Base-by-base conservation (phyloP, 352 stramenopile genomes). In the Phytophthora lateralis region DNA sequence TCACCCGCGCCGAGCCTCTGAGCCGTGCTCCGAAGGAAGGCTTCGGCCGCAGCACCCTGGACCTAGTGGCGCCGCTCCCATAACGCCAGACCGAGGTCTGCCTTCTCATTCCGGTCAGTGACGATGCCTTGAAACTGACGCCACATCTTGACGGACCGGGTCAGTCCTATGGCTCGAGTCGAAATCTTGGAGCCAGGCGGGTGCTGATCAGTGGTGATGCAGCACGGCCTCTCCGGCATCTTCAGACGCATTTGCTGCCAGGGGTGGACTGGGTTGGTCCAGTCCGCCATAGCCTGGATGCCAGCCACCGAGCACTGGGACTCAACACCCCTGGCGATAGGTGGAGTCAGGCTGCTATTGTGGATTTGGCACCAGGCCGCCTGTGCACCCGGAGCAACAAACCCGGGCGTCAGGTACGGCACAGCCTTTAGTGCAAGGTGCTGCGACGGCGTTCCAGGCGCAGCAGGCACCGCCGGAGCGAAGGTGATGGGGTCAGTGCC, bases 51-150 rank as follows among this genome's bases (percentile, higher is more conserved):
- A 2, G 18, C 3, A 0, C 12, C 8, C 2, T 24, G 14, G 6
- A 45, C 12, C 48, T 34, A 55, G 34, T 55, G 48, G 1, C 32
- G 17, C 4, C 48, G 48, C 10, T 55, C 32, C 11, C 21, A 55
- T 8, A 30, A n/a, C 0, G 30, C 34, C 10, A 44, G 24, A 3
- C 48, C 34, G 5, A 55, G 12, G 18, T 55, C 48, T 2, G 32
- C 12, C 12, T 44, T 43, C 20, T 55, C 32, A 0, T 18, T 32
- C 2, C 18, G 11, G 7, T 37, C 47, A 6, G 41, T 24, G 0
- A 32, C 21, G 2, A 7, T 15, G 1, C 30, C 32, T 6, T n/a
- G 6, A 9, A 42, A 15, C 1, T 44, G 47, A 8, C 32, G 12
- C 45, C 45, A 53, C 17, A 44, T 18, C 30, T 42, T 42, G 18